Conservation (phyloP, 371 early-diverging fungal species). For the Haplosporangium sp. region DNA sequence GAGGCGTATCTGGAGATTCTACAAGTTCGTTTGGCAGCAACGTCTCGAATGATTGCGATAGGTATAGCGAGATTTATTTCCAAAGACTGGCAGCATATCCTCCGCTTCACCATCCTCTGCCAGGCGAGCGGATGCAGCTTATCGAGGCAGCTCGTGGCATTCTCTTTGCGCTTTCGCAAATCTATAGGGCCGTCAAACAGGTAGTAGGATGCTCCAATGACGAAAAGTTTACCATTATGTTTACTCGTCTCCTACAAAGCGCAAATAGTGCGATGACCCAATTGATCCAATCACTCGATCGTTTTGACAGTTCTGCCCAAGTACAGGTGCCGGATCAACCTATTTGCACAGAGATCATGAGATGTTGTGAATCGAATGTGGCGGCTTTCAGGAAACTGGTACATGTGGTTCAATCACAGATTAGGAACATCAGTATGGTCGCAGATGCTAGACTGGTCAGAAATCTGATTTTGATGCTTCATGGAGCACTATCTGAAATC, state of each 20-base stretch:
- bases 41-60: constrained; percentile 49
- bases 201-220: constrained; percentile 44
- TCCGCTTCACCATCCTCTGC: constrained; percentile 25
- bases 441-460: constrained; percentile 61
- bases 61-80: constrained; percentile 46
- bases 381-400: constrained; percentile 42
- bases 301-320: constrained; percentile 47
- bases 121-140: constrained; percentile 33
- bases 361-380: constrained; percentile 48
- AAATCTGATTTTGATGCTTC: constrained; percentile 60
- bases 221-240: constrained; percentile 37
- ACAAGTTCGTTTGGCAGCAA: constrained; percentile 45
- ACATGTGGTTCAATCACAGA: constrained; percentile 42
- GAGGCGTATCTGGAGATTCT: constrained; percentile 51
- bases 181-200: constrained; percentile 53
- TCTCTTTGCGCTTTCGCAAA: constrained; percentile 51
- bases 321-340: constrained; percentile 40
- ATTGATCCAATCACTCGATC: constrained; percentile 47
- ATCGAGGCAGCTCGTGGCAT: constrained; percentile 54
- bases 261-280: constrained; percentile 38
- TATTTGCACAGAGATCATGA: constrained; percentile 38
- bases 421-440: constrained; percentile 33
- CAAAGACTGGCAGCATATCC: constrained; percentile 46
- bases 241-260: constrained; percentile 36
- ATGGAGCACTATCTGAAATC: constrained; percentile 66